Base-by-base conservation (phyloP, 1,284 basidiomycete species). In the Athelia psychrophila region DNA sequence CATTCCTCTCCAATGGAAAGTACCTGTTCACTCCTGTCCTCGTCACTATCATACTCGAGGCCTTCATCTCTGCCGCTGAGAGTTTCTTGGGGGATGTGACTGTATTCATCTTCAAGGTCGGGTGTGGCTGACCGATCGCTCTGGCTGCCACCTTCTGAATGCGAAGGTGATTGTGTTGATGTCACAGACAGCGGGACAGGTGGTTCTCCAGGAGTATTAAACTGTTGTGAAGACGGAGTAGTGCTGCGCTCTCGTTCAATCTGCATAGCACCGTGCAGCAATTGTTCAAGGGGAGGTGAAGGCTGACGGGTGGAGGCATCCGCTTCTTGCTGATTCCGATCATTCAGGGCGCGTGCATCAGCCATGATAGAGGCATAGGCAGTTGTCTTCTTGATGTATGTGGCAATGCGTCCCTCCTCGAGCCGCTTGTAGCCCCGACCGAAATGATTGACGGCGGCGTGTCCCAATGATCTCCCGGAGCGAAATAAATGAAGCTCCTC, bases 401-500 rank as follows among this genome's bases (percentile, higher is more conserved):
- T 9, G 15, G 19, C 20, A 22, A 46, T 23, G 15, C 44, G 44
- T 6, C 25, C 44, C 22, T 46, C 25, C n/a, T 24, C 22, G 10
- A 46, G 24, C 16, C 44, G 24, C 18, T 36, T 23, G 38, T 54
- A 51, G 4, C 52, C 52, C 8, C 20, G 10, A 22, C 46, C 27
- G 2, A 48, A 13, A 5, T 51, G 13, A 32, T 56, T 35, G 20
- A 30, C 23, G 2, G 45, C 52, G 10, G 46, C 40, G 24, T 51
- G 49, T 2, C 49, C 55, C 20, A 48, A 19, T 1, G 36, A 24
- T n/a, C 53, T 20, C 20, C 50, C 40, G 1, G 19, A 10, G 10
- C 40, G 3, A 49, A 56, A 51, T 8, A 25, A 32, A 23, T 54
- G 47, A 3, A 54, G 20, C 22, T 54, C 5, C 15, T 54, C 52